phyloP scores from a whole-genome alignment of 768 basidiomycete genomes.

The Lentinus brumalis region DNA sequence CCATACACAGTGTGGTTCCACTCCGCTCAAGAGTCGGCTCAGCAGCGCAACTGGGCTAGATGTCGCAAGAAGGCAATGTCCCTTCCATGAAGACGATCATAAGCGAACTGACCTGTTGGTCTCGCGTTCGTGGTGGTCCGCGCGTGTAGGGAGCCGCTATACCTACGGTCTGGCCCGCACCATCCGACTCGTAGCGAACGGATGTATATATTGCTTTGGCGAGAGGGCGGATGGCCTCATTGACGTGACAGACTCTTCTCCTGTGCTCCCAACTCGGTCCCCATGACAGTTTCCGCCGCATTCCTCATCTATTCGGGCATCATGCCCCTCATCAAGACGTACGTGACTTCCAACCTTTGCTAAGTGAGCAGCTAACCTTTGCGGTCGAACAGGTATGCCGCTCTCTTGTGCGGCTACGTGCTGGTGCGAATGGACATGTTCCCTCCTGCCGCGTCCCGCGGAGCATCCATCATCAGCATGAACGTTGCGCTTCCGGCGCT shows the following conservation, averaged over 20 bases:
- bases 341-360: neutral
- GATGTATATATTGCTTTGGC: conserved; percentile 1
- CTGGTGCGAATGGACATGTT: conserved; percentile 42
- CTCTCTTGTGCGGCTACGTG: conserved; percentile 39
- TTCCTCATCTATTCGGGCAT: conserved; percentile 33
- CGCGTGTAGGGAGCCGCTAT: neutral
- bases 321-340: conserved; percentile 35
- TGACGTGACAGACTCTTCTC: neutral
- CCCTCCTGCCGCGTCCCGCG: conserved; percentile 39
- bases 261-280: neutral
- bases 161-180: neutral
- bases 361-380: neutral
- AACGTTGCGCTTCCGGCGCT: conserved; percentile 48
- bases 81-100: conserved; percentile 12
- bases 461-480: conserved; percentile 45
- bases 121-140: neutral
- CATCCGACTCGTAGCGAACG: neutral
- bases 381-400: conserved; percentile 26
- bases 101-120: neutral
- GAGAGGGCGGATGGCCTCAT: neutral
- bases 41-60: neutral
- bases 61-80: neutral
- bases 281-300: conserved; percentile 27
- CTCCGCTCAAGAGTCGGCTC: neutral
- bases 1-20: neutral